Conservation (phyloP, 2,329 filamentous ascomycete species). For the Monilinia polystroma region DNA sequence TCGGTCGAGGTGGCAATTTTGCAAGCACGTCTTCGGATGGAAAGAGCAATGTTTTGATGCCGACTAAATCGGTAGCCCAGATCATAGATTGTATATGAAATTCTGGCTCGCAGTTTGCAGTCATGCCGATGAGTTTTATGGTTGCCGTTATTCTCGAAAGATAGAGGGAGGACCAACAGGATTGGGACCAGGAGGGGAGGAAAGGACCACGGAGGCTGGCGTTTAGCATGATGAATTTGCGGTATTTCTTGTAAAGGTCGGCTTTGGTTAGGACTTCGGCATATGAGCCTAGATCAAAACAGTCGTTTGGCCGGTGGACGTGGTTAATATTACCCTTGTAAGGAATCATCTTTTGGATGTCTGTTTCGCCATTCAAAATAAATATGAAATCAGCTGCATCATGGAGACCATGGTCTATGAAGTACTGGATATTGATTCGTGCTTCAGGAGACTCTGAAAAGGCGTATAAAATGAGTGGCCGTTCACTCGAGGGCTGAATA, state of each 20-base stretch:
- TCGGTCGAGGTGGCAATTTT: slow-evolving; percentile 17
- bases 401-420: slow-evolving; percentile 37
- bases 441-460: slow-evolving; percentile 35
- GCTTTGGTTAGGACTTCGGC: slow-evolving; percentile 34
- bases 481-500: slow-evolving; percentile 14
- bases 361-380: slow-evolving; percentile 36
- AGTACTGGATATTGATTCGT: slow-evolving; percentile 36
- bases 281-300: slow-evolving; percentile 37
- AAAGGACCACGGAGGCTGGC: slow-evolving; percentile 38
- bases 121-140: slow-evolving; percentile 39
- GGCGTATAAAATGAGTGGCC: slow-evolving; percentile 37
- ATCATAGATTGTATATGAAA: slow-evolving; percentile 39
- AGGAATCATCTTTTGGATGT: slow-evolving; percentile 28
- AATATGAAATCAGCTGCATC: slow-evolving; percentile 37
- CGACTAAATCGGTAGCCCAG: slow-evolving; percentile 35
- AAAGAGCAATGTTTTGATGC: slow-evolving; percentile 34
- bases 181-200: slow-evolving; percentile 34
- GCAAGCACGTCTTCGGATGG: slow-evolving; percentile 26
- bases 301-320: slow-evolving; percentile 35
- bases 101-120: slow-evolving; percentile 34
- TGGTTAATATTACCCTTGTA: slow-evolving; percentile 30
- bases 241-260: slow-evolving; percentile 36
- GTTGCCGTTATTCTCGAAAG: slow-evolving; percentile 28
- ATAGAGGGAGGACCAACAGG: slow-evolving; percentile 38
- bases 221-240: slow-evolving; percentile 37